Base-by-base conservation (phyloP, 2,329 filamentous ascomycete species). In the Cladosporium sp. region DNA sequence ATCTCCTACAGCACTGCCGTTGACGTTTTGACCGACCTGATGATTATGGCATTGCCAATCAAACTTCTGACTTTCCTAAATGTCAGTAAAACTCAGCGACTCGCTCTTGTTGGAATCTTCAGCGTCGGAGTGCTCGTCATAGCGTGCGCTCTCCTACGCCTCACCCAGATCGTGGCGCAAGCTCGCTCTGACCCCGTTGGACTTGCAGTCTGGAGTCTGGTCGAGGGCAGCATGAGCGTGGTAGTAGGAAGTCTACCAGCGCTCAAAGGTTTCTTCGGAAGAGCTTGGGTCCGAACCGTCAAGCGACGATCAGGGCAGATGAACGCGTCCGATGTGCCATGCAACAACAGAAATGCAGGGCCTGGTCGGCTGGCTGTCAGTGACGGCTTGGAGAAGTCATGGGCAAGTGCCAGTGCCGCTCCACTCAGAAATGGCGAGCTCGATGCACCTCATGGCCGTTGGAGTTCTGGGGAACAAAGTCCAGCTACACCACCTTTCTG, bases 31-130 rank as follows among this genome's bases (percentile, higher is more conserved):
- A 49, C 47, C 12, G 47, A 49, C 12, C 13, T 43, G 9, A 49
- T 49, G 38, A 49, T 49, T 38, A 49, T 49, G 47, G 47, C 33
- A 16, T 20, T 49, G 6, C 47, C 47, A 7, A 42, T 42, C 47
- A 47, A 39, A 25, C 38, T 49, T 4, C 12, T 49, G n/a, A 42
- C 30, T 9, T 35, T 39, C 12, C 36, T 47, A 4, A 33, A 39
- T 5, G 43, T 47, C 43, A 35, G 33, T 11, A 22, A 25, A 20
- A 35, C 43, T 1, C 43, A 47, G 9, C 15, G 35, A 20, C 12
- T 32, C 15, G 43, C 43, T 7, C 35, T 47, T 1, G 5, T 47
- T 20, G 35, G 43, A 7, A 39, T 47, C 7, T 47, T 47, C 35
- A 47, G 43, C 18, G 43, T 47, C 25, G 43, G 43, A 2, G 25